These are phyloP conservation scores for Plasmodium relictum DNA, from an alignment of 169 alveolate genomes.

Conservation along the genomic window DNA sequence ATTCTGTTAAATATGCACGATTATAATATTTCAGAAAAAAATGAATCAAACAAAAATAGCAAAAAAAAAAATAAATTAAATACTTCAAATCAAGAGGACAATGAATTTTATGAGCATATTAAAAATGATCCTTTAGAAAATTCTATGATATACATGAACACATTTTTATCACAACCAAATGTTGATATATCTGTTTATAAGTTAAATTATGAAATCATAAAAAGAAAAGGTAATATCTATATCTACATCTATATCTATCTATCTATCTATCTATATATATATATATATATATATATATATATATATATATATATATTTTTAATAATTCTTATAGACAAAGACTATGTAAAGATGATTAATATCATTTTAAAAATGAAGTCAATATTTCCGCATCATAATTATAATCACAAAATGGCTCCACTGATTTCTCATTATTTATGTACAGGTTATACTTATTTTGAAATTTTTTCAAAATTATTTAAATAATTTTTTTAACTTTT, in stretches of 20 bases:
- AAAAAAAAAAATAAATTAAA: slow-evolving; percentile 42
- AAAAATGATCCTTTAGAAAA: slow-evolving; percentile 56
- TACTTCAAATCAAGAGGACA: slow-evolving; percentile 33
- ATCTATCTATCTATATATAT: not conserved
- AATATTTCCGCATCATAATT: slow-evolving; percentile 63
- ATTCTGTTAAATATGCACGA: slow-evolving; percentile 55
- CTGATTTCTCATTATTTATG: slow-evolving; percentile 46
- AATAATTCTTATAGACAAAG: slow-evolving; percentile 18
- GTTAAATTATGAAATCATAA: slow-evolving; percentile 48
- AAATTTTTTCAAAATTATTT: not conserved
- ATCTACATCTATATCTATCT: not conserved
- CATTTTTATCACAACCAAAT: slow-evolving; percentile 74
- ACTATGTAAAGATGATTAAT: slow-evolving; percentile 20
- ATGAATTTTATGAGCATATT: slow-evolving; percentile 54
- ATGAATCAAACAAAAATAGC: slow-evolving; percentile 25
- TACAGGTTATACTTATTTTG: slow-evolving; percentile 27
- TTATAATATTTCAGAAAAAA: slow-evolving; percentile 12
- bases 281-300: not conserved
- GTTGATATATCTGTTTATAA: slow-evolving; percentile 32
- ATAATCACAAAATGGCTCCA: slow-evolving; percentile 55
- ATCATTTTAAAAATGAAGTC: slow-evolving; percentile 41
- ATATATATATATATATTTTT: not conserved
- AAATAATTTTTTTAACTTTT: not conserved
- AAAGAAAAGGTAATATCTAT: slow-evolving; percentile 23
- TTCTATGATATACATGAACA: slow-evolving; percentile 67